Base-by-base conservation (phyloP, 2,329 filamentous ascomycete species). In the Diaporthe ampelina region DNA sequence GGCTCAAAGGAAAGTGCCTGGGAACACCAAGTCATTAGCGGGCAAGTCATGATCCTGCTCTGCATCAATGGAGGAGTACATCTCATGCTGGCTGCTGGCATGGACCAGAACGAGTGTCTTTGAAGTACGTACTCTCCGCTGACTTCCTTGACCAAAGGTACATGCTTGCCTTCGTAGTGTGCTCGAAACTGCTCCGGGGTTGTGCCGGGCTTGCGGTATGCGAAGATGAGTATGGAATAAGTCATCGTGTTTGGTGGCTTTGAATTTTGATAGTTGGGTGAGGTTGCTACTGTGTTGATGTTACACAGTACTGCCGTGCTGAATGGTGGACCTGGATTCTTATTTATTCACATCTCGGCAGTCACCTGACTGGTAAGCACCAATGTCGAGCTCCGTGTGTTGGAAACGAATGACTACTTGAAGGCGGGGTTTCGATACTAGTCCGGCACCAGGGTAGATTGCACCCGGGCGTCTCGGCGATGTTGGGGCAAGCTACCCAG, bases 81-180 rank as follows among this genome's bases (percentile, higher is more conserved):
- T 37, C n/a, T n/a, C 7, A 43, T 45, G 7, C 13, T 19, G 37
- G 7, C 1, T 45, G 43, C 43, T 7, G 43, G 10, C 5, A 4
- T 4, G 2, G 37, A 4, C 37, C 37, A 15, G 37, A 15, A 15
- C 5, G 11, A 40, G 2, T 13, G 11, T 40, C 37, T 40, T 40
- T 13, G 11, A 15, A 15, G 11, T 40, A 4, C 69, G 4, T 71
- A 61, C 69, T 77, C 73, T 59, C 78, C 78, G 10, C 75, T 75
- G 4, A 80, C 61, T 13, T 77, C 76, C 32, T 74, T 76, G 24
- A 79, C 61, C 48, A 80, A 77, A 32, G 78, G 76, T 10, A 79
- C 74, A 56, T 80, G 78, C n/a, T 73, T 75, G 73, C 76, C 75
- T 61, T 79, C 78, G 35, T 79, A 78, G 67, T 80, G 77, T 37